phyloP scores from a whole-genome alignment of 2,329 filamentous ascomycete genomes.

The Colletotrichum sojae region DNA sequence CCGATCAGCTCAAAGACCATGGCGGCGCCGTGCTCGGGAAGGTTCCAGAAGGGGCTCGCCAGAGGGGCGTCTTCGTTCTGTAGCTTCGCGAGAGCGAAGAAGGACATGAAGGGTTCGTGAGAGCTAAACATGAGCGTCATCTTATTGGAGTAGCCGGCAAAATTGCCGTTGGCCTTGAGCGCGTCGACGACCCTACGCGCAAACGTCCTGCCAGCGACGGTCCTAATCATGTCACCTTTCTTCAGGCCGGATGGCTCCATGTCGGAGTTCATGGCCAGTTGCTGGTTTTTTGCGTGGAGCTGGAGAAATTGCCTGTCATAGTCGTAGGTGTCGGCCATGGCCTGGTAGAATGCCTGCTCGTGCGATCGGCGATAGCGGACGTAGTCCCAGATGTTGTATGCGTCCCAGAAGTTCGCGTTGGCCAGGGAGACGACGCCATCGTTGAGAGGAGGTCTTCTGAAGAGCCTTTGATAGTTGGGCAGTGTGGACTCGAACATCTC shows the following conservation, averaged over 20 bases:
- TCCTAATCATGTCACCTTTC: slow-evolving; percentile 58
- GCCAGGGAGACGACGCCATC: slow-evolving; percentile 51
- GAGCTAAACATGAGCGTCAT: slow-evolving; percentile 69
- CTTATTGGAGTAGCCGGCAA: slow-evolving; percentile 57
- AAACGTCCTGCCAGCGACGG: slow-evolving; percentile 68
- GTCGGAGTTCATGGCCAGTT: slow-evolving; percentile 70
- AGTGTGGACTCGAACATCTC: slow-evolving; percentile 48
- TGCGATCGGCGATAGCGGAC: slow-evolving; percentile 68
- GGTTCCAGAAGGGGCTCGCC: slow-evolving; percentile 49
- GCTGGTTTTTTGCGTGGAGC: slow-evolving; percentile 76
- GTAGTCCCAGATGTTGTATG: slow-evolving; percentile 69
- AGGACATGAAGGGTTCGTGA: slow-evolving; percentile 68
- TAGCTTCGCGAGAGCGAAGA: slow-evolving; percentile 65
- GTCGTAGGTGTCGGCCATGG: slow-evolving; percentile 52
- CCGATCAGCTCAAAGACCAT: slow-evolving; percentile 79
- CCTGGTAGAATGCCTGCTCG: slow-evolving; percentile 58
- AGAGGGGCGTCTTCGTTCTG: slow-evolving; percentile 66
- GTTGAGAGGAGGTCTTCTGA: slow-evolving; percentile 52
- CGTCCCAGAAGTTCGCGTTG: slow-evolving; percentile 61
- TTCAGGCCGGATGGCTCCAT: slow-evolving; percentile 68
- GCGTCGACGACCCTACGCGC: slow-evolving; percentile 59
- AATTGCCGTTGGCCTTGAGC: slow-evolving; percentile 59
- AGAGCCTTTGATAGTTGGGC: slow-evolving; percentile 61
- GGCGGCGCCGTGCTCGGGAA: slow-evolving; percentile 79
- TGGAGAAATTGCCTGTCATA: slow-evolving; percentile 66